Base-by-base conservation (phyloP, 768 basidiomycete species). In the Lactifluus subvellereus region DNA sequence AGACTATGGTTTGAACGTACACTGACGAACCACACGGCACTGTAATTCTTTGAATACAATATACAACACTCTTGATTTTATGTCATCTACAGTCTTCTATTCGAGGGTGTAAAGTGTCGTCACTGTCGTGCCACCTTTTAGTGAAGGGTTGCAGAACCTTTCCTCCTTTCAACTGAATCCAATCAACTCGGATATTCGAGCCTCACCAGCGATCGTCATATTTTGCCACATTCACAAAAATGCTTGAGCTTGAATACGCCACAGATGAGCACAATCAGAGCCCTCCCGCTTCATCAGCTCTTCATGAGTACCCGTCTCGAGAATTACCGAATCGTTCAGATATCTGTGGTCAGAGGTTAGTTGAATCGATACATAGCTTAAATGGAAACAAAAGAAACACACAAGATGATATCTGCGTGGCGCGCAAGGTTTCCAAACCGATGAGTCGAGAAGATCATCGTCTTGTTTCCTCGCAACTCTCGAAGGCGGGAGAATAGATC, bases 381-480 rank as follows among this genome's bases (percentile, higher is more conserved):
- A 27, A 27, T 14, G 14, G n/a, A 54, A 51, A 10, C 40, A 53
- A 43, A n/a, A 14, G 9, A 33, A 16, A 64, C 63, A 4, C 9
- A 64, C 63, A 64, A 51, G 7, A 64, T 64, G 35, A 64, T 14
- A 56, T 64, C 63, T 11, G 63, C 87, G 66, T 87, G 80, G 6
- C 87, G 77, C 0, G 88, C 90, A 13, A 89, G 76, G 62, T 84
- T 88, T 9, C 88, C 88, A 68, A 78, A 81, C 0, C 86, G 77
- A 72, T 88, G 90, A 0, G 87, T 87, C 1, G 88, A 90, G 71
- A 90, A 90, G 27, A 91, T 73, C 89, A 91, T 91, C 2, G 89
- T 91, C 73, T 91, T 91, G 72, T 80, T 85, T 14, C 87, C 87
- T 57, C 88, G 79, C 22, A 92, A 70, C 8, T 78, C 74, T 20